Evolutionary conservation across 306 rosid species (phyloP).

Genomic region (Dalbergia oliveri): DNA sequence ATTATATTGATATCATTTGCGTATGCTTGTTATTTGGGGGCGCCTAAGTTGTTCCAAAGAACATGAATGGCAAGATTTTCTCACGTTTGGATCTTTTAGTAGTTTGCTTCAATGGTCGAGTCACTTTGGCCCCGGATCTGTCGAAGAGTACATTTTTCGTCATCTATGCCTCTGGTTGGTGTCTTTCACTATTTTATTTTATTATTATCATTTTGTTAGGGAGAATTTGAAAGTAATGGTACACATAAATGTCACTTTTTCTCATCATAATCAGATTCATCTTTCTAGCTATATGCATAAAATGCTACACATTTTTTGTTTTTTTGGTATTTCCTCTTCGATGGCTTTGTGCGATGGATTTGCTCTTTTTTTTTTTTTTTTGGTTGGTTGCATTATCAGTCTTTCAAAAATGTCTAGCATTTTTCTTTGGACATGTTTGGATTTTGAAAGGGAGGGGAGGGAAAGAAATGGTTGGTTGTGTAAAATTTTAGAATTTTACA

Average conservation of each 20-base stretch:
- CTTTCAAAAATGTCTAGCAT: neutral
- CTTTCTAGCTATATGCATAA: slow-evolving; percentile 25
- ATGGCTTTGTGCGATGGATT: slow-evolving; percentile 1
- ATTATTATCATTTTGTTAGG: neutral
- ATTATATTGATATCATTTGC: slow-evolving; percentile 40
- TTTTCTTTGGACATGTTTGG: too few relatives aligned
- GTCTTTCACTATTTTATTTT: slow-evolving; percentile 23
- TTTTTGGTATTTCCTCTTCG: neutral
- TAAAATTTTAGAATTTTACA: too few relatives aligned
- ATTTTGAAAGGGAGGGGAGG: too few relatives aligned
- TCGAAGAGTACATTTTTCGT: slow-evolving; percentile 41
- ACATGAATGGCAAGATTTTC: slow-evolving; percentile 45
- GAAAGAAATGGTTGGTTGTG: too few relatives aligned
- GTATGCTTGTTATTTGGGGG: slow-evolving; percentile 55
- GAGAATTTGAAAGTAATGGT: slow-evolving; percentile 30
- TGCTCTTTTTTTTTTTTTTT: neutral
- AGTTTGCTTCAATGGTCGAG: slow-evolving; percentile 46
- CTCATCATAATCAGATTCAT: slow-evolving; percentile 27
- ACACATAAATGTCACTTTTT: neutral
- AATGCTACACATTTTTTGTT: too few relatives aligned
- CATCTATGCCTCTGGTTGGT: slow-evolving; percentile 33
- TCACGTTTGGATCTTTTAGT: slow-evolving; percentile 40
- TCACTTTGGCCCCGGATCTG: slow-evolving; percentile 29
- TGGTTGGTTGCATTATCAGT: neutral
- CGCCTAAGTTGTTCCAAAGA: slow-evolving; percentile 46